phyloP scores from a whole-genome alignment of 208 protist species.

The Naegleria gruberi region DNA sequence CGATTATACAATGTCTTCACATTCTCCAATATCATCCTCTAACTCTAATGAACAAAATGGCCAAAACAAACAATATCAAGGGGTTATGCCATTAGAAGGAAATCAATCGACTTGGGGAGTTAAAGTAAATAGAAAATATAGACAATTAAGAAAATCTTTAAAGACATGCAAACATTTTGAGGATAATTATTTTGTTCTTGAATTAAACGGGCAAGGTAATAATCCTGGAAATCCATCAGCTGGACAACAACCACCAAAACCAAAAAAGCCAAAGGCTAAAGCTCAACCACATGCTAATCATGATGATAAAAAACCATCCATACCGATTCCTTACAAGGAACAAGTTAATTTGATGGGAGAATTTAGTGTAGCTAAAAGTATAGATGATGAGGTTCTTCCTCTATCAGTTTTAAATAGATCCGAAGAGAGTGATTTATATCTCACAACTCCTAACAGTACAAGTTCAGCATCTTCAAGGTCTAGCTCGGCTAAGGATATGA shows the following conservation, averaged over 20 bases:
- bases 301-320: no score
- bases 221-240: not conserved
- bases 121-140: not conserved
- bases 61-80: no score
- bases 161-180: constrained; percentile 4
- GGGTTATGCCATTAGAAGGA: no score
- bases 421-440: not conserved
- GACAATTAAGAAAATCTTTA: not conserved
- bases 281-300: no score
- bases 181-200: constrained; percentile 4
- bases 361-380: not conserved
- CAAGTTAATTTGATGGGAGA: not conserved
- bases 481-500: no score
- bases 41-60: no score
- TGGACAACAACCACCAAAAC: no score
- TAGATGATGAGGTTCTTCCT: not conserved
- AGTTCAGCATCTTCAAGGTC: not conserved
- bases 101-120: not conserved
- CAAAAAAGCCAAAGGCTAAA: no score
- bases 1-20: no score
- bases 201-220: not conserved
- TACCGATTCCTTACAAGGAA: not conserved
- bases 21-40: no score
- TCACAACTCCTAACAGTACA: not conserved
- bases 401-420: not conserved